Base-by-base conservation (phyloP, 495 filamentous ascomycete genomes). In the Talaromyces ruber region DNA sequence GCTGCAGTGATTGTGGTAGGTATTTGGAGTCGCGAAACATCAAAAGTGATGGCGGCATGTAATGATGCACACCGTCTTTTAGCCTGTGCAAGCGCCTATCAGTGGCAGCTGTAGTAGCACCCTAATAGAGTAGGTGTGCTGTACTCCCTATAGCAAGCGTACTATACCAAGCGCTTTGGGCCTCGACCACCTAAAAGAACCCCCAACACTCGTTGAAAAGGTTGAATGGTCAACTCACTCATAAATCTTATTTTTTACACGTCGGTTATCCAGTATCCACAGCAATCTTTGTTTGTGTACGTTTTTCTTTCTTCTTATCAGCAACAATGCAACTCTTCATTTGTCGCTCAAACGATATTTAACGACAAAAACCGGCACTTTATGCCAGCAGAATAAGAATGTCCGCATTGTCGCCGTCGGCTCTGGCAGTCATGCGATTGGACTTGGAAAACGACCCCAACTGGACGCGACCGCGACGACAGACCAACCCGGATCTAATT, bases 401-500 rank as follows among this genome's bases (percentile, higher is more conserved):
- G 57, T 43, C 57, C 18, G 22, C 34, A 22, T 22, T 39, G 37
- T 32, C 43, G 59, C 59, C 37, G 39, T 47, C 59, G 39, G 43
- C 24, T 30, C 25, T 51, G 22, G 59, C 59, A 16, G 26, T 34
- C 57, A 45, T 43, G 22, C 57, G 37, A 39, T 45, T 45, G 4
- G 32, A 34, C 50, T 22, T 45, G 22, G 51, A 62, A 12, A 21
- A 28, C 24, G 60, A 30, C n/a, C 18, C 39, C 37, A 29, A 59
- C 25, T 63, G 61, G 61, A 54, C 29, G 14, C 53, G 61, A 45
- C 61, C 61, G n/a, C 53, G 61, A 32, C 51, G 61, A 28, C 61
- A 63, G 55, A 63, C 61, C 28, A 58, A 63, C 55, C 61, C 61
- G 24, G 55, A 63, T 39, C 18, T 63, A 21, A 53, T 63, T 45